phyloP scores from a whole-genome alignment of 345 rosid genomes.

The Euphorbia lathyris region DNA sequence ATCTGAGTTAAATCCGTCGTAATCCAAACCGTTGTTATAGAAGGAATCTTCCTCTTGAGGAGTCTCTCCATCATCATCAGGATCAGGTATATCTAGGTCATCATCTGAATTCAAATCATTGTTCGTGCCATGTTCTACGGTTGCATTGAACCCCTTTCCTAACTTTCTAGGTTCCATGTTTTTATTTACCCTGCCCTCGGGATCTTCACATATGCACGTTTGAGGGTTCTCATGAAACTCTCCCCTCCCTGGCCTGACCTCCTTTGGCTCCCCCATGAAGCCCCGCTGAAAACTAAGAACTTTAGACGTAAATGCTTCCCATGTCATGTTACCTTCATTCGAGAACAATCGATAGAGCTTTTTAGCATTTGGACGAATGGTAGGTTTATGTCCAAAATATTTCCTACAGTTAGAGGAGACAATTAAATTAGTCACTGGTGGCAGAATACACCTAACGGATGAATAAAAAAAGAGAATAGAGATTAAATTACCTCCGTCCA shows the following conservation, averaged over 20 bases:
- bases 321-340: slow-evolving; percentile 60
- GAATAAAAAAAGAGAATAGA: background rate
- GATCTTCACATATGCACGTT: slow-evolving; percentile 76
- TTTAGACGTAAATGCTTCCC: slow-evolving; percentile 85
- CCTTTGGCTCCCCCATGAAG: slow-evolving; percentile 96
- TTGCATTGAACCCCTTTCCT: slow-evolving; percentile 39
- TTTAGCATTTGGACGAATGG: slow-evolving; percentile 92
- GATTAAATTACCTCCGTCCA: slow-evolving; percentile 71
- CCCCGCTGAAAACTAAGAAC: slow-evolving; percentile 75
- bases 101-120: slow-evolving; percentile 49
- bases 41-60: slow-evolving; percentile 35
- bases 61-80: slow-evolving; percentile 58
- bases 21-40: slow-evolving; percentile 53
- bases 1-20: slow-evolving; percentile 48
- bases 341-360: slow-evolving; percentile 71
- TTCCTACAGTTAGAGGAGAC: slow-evolving; percentile 45
- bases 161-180: slow-evolving; percentile 39
- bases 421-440: slow-evolving; percentile 14
- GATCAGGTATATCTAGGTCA: slow-evolving; percentile 60
- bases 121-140: slow-evolving; percentile 31
- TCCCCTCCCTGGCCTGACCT: slow-evolving; percentile 91
- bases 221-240: slow-evolving; percentile 98
- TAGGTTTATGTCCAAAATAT: slow-evolving; percentile 92
- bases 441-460: background rate
- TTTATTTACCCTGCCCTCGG: slow-evolving; percentile 41